These are phyloP conservation scores for Saposhnikovia divaricata DNA, from an alignment of 129 eudicot species.

Conservation along the genomic window DNA sequence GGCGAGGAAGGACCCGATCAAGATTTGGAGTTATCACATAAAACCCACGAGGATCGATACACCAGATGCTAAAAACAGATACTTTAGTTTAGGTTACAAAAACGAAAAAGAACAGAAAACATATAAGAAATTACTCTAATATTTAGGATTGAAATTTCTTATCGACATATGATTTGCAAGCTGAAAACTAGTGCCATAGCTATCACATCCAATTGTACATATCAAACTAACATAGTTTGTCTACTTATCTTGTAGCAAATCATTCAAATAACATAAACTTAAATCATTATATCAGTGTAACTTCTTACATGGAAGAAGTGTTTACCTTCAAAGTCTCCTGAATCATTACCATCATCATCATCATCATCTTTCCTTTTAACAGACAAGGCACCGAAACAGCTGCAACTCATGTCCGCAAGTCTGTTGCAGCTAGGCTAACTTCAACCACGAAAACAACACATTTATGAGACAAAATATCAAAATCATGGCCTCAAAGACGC, in stretches of 20 bases:
- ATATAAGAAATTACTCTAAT: background rate
- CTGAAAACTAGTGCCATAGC: background rate
- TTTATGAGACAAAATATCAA: background rate
- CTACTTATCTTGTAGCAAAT: background rate
- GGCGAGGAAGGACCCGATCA: too few relatives aligned
- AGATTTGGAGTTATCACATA: too few relatives aligned
- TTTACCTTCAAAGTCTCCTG: slow-evolving; percentile 42
- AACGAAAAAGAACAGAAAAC: background rate
- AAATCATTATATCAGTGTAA: background rate
- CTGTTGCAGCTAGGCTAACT: slow-evolving; percentile 1
- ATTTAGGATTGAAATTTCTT: background rate
- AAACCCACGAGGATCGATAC: background rate
- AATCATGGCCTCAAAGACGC: background rate
- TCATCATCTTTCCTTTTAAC: slow-evolving; percentile 26
- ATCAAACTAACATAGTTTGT: background rate
- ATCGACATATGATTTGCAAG: background rate
- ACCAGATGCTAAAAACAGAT: background rate
- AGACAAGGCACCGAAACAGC: slow-evolving; percentile 48
- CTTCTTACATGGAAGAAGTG: background rate
- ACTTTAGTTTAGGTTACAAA: background rate
- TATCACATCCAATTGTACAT: too few relatives aligned
- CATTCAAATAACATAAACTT: background rate
- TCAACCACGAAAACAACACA: background rate
- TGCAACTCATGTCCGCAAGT: slow-evolving; percentile 15
- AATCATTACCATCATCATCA: slow-evolving; percentile 14